Conservation (phyloP, 345 rosid genomes). For the Erysimum cheiranthoides region DNA sequence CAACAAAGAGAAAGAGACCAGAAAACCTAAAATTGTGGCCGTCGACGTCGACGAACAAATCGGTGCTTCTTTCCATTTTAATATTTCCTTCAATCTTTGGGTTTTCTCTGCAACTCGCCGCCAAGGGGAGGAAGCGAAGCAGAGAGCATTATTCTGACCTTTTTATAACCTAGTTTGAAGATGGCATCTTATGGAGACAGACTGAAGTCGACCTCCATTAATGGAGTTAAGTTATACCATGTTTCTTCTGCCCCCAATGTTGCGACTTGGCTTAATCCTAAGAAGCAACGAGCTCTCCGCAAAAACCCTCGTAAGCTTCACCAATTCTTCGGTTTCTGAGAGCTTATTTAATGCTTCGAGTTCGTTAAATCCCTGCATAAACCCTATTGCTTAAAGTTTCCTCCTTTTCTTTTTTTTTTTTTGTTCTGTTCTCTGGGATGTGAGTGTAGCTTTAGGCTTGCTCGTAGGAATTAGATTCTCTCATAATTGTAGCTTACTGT, state of each 20-base stretch:
- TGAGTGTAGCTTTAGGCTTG: not conserved
- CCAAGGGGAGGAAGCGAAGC: slow-evolving; percentile 8
- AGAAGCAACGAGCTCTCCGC: slow-evolving; percentile 81
- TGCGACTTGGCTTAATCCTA: slow-evolving; percentile 74
- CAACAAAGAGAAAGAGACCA: not conserved
- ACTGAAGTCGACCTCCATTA: slow-evolving; percentile 79
- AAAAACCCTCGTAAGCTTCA: slow-evolving; percentile 60
- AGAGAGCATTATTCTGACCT: not conserved
- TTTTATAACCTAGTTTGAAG: slow-evolving; percentile 21
- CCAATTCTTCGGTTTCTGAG: not conserved
- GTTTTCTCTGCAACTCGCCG: slow-evolving; percentile 31
- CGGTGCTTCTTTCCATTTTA: not conserved
- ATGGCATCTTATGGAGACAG: slow-evolving; percentile 70
- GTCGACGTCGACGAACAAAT: slow-evolving; percentile 20
- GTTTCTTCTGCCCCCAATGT: slow-evolving; percentile 68
- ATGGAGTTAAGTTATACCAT: slow-evolving; percentile 79
- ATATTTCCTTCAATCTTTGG: not conserved
- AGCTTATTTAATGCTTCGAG: not conserved
- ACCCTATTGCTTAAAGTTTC: slow-evolving; percentile 21
- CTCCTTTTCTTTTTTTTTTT: not conserved
- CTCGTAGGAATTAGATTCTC: not conserved
- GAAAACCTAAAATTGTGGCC: slow-evolving; percentile 31
- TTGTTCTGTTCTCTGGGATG: not conserved
- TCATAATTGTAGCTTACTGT: not conserved
- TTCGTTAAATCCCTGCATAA: slow-evolving; percentile 1